Conservation (phyloP, 768 basidiomycete species). For the Hygrophorus pudorinus region DNA sequence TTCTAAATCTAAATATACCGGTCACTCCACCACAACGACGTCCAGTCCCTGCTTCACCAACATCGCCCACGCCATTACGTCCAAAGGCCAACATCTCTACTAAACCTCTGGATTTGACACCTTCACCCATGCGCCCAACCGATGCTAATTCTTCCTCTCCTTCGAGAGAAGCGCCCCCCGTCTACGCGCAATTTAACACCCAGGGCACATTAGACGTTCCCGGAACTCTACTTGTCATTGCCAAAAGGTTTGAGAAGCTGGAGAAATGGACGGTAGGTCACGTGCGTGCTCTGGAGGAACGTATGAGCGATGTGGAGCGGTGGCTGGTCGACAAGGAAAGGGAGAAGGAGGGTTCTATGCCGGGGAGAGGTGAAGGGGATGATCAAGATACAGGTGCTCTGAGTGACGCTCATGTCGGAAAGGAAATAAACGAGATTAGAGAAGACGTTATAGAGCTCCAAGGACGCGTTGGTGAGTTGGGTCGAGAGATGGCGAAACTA, state of each 20-base stretch:
- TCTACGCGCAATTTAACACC: constrained; percentile 68
- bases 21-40: constrained; percentile 33
- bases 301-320: constrained; percentile 86
- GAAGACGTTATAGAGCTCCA: constrained; percentile 68
- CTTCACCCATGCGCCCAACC: constrained; percentile 48
- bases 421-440: constrained; percentile 43
- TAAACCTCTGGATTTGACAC: constrained; percentile 47
- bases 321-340: constrained; percentile 84
- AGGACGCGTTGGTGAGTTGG: constrained; percentile 63
- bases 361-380: constrained; percentile 7
- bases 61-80: constrained; percentile 57
- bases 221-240: constrained; percentile 63
- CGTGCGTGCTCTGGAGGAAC: constrained; percentile 80
- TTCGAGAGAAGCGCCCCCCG: constrained; percentile 51
- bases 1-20: constrained; percentile 44
- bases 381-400: constrained; percentile 6
- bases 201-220: constrained; percentile 69
- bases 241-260: constrained; percentile 78
- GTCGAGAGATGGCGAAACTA: constrained; percentile 71
- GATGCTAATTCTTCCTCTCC: constrained; percentile 36
- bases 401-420: constrained; percentile 18
- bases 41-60: constrained; percentile 42
- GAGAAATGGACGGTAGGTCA: constrained; percentile 88
- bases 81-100: constrained; percentile 28
- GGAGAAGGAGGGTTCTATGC: constrained; percentile 35